A percentile compares a stretch with the other conserved stretches of the same genome.
phyloP scores from a whole-genome alignment of 1,284 basidiomycete species.

The Grifola frondosa region DNA sequence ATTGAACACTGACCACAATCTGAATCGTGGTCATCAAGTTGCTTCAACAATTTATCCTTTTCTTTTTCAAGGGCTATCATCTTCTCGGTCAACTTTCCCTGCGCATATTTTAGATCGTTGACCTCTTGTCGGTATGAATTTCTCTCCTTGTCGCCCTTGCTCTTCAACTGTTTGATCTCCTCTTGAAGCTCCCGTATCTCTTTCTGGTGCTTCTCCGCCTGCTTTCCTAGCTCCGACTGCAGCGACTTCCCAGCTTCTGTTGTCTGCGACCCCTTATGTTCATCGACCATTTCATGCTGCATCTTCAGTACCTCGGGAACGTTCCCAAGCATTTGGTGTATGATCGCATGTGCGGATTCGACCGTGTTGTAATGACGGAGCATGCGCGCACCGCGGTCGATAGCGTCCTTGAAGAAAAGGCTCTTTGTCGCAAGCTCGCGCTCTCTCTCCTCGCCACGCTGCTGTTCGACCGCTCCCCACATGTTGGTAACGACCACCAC shows the following conservation, averaged over 20 bases:
- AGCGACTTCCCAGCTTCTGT: conserved; percentile 9
- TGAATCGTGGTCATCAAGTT: too few species aligned
- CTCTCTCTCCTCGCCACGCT: conserved; percentile 8
- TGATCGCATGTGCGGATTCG: conserved; percentile 7
- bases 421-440: conserved; percentile 10
- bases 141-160: conserved; percentile 1
- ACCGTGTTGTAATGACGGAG: conserved; percentile 7
- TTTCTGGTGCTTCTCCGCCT: conserved; percentile 9
- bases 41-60: neutral
- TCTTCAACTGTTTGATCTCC: conserved; percentile 6
- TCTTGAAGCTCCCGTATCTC: conserved; percentile 6
- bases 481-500: conserved; percentile 53
- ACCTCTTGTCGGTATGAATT: neutral
- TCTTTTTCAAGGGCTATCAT: neutral
- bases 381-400: conserved; percentile 15
- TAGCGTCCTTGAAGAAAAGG: conserved; percentile 13
- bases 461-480: conserved; percentile 43
- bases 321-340: conserved; percentile 2
- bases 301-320: conserved; percentile 4
- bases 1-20: too few species aligned
- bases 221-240: conserved; percentile 5
- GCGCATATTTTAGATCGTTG: neutral
- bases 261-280: conserved; percentile 3
- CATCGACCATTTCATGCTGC: conserved; percentile 12
- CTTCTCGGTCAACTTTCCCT: neutral